Base-by-base conservation (phyloP, 1,284 basidiomycete species). In the Rhodotorula sp. region DNA sequence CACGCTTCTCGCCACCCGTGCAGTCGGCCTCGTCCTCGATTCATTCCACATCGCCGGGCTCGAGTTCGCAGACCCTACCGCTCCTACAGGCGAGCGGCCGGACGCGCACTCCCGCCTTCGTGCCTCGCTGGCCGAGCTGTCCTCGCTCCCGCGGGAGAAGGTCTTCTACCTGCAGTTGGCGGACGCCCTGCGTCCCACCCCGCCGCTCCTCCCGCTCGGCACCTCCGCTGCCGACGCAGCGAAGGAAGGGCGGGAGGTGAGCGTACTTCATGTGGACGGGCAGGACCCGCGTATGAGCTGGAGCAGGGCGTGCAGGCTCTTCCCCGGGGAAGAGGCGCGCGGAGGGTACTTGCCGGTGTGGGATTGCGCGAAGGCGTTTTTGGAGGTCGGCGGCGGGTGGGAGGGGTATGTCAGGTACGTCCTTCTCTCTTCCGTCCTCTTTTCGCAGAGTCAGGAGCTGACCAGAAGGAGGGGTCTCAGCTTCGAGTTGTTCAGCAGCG, bases 381-480 rank as follows among this genome's bases (percentile, higher is more conserved):
- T 73, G 41, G 59, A 55, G n/a, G 64, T n/a, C n/a, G n/a, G n/a
- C n/a, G n/a, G 56, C 2, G 71, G 71, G 7, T 73, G 59, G 50
- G 29, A 69, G 37, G 71, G 71, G 53, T 96, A 36, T 98, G 94
- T 95, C 95, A 97, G 89, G 92, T 91, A 69, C 70, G 87, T 79
- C 32, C 27, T 3, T 27, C 22, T 32, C 55, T 62, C 29, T 54
- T 39, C 53, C 3, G 29, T 4, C 5, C 41, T 1, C 17, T 58
- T 46, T 44, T 29, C 37, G 34, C 15, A 54, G 27, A 64, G 50
- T 65, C 12, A 7, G 29, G 29, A 50, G 88, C 88, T 76, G 90
- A 86, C 66, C 89, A 93, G 77, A 82, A 90, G 76, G 32, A 22
- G 17, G 9, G 34, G 27, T 48, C n/a, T 13, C 53, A 71, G 70